phyloP scores from a whole-genome alignment of 352 stramenopile species.

The Globisporangium rhizosaccharum region DNA sequence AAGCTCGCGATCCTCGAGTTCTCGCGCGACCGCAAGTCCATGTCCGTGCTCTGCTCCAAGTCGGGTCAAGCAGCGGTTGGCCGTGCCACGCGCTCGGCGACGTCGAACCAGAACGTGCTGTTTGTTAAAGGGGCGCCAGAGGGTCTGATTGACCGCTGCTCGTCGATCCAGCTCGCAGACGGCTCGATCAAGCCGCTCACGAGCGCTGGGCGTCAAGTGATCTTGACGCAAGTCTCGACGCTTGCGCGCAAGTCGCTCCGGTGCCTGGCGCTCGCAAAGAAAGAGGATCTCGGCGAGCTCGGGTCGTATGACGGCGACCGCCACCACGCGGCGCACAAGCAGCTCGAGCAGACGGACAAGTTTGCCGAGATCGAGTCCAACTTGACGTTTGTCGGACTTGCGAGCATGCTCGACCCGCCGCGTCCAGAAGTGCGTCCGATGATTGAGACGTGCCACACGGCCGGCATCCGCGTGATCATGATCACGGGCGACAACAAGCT shows the following conservation, averaged over 20 bases:
- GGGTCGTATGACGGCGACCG: slow-evolving; percentile 78
- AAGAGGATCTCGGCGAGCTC: slow-evolving; percentile 87
- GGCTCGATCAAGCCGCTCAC: slow-evolving; percentile 91
- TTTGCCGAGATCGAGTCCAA: slow-evolving; percentile 94
- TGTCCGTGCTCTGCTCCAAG: slow-evolving; percentile 93
- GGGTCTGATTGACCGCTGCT: slow-evolving; percentile 95
- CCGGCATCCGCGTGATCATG: slow-evolving; percentile 98
- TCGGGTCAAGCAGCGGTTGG: slow-evolving; percentile 15
- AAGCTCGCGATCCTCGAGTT: slow-evolving; percentile 95
- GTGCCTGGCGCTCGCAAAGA: slow-evolving; percentile 95
- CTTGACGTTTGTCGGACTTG: slow-evolving; percentile 96
- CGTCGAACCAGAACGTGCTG: slow-evolving; percentile 87
- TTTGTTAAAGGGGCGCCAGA: slow-evolving; percentile 99
- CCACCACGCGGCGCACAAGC: slow-evolving; percentile 80
- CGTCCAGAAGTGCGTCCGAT: slow-evolving; percentile 94
- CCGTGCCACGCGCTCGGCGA: slow-evolving; percentile 56
- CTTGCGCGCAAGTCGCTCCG: slow-evolving; percentile 93
- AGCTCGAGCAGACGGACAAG: slow-evolving; percentile 74
- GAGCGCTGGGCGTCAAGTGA: slow-evolving; percentile 71
- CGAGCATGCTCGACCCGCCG: slow-evolving; percentile 98
- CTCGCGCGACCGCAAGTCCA: slow-evolving; percentile 96
- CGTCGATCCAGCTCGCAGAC: slow-evolving; percentile 89
- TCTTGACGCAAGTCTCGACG: slow-evolving; percentile 89
- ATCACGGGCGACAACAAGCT: slow-evolving; percentile 99
- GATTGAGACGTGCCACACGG: slow-evolving; percentile 93